phyloP scores from a whole-genome alignment of 2,329 filamentous ascomycete genomes.

The Eutypa lata region DNA sequence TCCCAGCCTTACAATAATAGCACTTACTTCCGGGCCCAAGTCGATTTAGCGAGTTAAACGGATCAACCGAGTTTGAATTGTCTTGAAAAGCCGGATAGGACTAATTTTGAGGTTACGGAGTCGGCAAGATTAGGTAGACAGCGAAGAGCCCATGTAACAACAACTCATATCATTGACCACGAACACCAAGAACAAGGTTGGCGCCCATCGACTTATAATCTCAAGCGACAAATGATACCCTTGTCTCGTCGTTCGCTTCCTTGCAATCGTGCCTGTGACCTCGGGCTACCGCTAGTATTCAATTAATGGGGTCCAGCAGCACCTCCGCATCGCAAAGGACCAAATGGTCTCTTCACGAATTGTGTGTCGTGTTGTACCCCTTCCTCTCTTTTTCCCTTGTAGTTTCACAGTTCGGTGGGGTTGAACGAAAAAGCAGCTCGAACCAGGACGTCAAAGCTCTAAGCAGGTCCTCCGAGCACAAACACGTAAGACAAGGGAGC shows the following conservation, averaged over 20 bases:
- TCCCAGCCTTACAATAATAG: conserved; percentile 31
- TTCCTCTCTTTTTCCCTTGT: background rate
- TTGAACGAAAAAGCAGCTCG: background rate
- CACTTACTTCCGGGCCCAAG: conserved; percentile 6
- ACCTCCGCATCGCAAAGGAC: conserved; percentile 34
- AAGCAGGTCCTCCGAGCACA: background rate
- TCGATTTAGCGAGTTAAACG: conserved; percentile 3
- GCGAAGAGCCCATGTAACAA: conserved; percentile 13
- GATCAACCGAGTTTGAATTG: conserved; percentile 1
- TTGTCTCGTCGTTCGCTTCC: conserved; percentile 9
- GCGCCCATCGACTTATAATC: conserved; percentile 15
- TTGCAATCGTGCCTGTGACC: conserved; percentile 14
- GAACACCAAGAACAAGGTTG: conserved; percentile 7
- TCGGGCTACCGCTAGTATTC: conserved; percentile 22
- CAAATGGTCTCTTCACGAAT: conserved; percentile 26
- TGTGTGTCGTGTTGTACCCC: background rate
- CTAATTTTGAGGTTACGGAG: conserved; percentile 3
- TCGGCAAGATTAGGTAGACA: conserved; percentile 8
- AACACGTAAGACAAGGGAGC: background rate
- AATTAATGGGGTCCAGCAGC: conserved; percentile 30
- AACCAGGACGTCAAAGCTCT: background rate
- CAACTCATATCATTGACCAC: conserved; percentile 22
- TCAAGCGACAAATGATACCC: conserved; percentile 8
- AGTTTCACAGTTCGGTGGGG: background rate
- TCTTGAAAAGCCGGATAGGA: background rate